Evolutionary conservation across 352 stramenopile species (phyloP).

Genomic region (Globisporangium solare): DNA sequence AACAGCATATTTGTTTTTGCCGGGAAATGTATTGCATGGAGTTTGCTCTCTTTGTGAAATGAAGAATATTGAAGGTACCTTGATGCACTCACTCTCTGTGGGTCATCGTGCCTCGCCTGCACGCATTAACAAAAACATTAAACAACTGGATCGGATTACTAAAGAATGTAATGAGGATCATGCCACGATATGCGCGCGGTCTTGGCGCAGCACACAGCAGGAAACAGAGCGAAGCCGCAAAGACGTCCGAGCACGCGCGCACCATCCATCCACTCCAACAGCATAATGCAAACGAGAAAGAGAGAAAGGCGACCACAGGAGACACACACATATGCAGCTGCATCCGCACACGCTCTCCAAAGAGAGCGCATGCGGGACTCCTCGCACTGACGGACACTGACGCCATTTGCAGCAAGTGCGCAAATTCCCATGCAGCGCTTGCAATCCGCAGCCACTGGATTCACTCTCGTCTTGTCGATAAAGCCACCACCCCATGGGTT

Average conservation of each 20-base stretch:
- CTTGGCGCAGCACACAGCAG: background rate
- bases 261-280: too few species aligned
- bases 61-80: too few species aligned
- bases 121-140: background rate
- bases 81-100: too few species aligned
- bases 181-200: constrained; percentile 18
- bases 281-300: too few species aligned
- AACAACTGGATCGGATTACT: constrained; percentile 81
- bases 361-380: background rate
- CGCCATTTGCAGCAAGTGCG: background rate
- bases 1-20: background rate
- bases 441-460: background rate
- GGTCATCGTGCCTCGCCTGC: background rate
- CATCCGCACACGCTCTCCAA: constrained; percentile 11
- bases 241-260: background rate
- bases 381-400: background rate
- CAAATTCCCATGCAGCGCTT: background rate
- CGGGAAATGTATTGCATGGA: too few species aligned
- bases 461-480: background rate
- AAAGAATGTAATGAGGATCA: constrained; percentile 55
- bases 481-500: background rate
- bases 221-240: background rate
- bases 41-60: too few species aligned
- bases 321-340: constrained; percentile 22
- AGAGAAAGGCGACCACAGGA: constrained; percentile 11